Percentiles rank a stretch among this genome's conserved stretches.
Conservation (phyloP, 495 filamentous ascomycete species). For the Aspergillus conjunctus region DNA sequence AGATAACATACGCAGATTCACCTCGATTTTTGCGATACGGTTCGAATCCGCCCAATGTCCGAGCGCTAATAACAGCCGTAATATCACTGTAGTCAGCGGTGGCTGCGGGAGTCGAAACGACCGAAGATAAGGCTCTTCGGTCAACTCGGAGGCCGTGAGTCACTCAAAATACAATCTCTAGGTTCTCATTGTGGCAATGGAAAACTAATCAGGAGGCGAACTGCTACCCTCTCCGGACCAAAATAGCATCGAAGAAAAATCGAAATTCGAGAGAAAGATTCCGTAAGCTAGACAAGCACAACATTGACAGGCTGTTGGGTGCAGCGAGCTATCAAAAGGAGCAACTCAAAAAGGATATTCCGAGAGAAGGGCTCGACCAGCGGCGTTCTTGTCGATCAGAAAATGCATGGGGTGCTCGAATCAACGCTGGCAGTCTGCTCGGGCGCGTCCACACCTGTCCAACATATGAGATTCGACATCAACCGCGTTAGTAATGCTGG, state of each 20-base stretch:
- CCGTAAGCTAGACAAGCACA: too few relatives aligned
- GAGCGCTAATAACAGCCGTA: not conserved
- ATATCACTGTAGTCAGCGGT: not conserved
- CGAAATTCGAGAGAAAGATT: too few relatives aligned
- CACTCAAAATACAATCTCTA: too few relatives aligned
- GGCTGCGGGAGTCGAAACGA: too few relatives aligned
- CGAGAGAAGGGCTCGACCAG: not conserved
- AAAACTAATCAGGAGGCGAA: too few relatives aligned
- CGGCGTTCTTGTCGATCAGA: not conserved
- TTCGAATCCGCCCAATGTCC: not conserved
- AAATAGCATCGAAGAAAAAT: too few relatives aligned
- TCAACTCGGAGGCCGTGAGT: too few relatives aligned
- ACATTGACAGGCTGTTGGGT: not conserved
- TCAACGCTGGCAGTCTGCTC: not conserved
- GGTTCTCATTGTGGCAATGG: too few relatives aligned
- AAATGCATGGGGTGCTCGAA: not conserved
- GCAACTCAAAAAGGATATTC: not conserved
- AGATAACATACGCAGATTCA: conserved; percentile 1
- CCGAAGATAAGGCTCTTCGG: too few relatives aligned
- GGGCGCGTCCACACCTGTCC: not conserved
- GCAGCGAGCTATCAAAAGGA: not conserved
- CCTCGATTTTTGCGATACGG: not conserved
- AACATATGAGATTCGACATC: not conserved
- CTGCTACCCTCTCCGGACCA: too few relatives aligned
- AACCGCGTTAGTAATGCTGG: not conserved